phyloP scores from a whole-genome alignment of 768 basidiomycete species.

The Crassisporium funariophilum region DNA sequence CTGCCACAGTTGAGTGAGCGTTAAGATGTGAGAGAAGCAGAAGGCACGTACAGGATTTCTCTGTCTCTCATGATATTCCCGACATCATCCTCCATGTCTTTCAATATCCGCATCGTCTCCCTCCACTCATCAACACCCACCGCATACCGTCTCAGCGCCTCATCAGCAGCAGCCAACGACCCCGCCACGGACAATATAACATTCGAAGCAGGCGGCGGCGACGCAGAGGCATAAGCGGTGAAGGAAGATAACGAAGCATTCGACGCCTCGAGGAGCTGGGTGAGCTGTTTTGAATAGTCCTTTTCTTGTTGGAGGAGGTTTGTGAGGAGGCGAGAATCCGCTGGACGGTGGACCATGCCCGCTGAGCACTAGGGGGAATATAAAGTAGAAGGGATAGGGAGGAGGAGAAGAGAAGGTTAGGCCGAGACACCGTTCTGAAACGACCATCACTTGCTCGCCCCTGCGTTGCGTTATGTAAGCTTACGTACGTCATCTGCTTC shows the following conservation, averaged over 20 bases:
- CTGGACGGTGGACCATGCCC: constrained; percentile 69
- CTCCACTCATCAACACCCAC: constrained; percentile 66
- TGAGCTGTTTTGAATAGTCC: constrained; percentile 65
- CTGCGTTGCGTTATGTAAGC: too few species aligned
- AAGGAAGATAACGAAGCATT: constrained; percentile 64
- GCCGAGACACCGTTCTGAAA: too few species aligned
- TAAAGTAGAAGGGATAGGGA: too few species aligned
- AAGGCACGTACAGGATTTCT: constrained; percentile 71
- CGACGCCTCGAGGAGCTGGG: constrained; percentile 57
- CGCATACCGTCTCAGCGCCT: constrained; percentile 65
- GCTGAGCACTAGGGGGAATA: too few species aligned
- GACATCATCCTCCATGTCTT: constrained; percentile 73
- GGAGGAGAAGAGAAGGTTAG: too few species aligned
- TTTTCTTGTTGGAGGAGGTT: constrained; percentile 73
- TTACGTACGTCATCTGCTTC: too few species aligned
- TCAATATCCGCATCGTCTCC: constrained; percentile 59
- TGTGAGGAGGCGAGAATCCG: constrained; percentile 71
- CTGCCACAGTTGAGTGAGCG: constrained; percentile 35
- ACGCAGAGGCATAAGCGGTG: constrained; percentile 73
- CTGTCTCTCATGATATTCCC: constrained; percentile 69
- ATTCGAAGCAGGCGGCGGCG: constrained; percentile 53
- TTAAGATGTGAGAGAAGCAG: too few species aligned
- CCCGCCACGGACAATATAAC: constrained; percentile 62
- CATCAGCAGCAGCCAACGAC: constrained; percentile 63
- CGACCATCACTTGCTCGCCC: too few species aligned